Evolutionary conservation across 208 protist genomes (phyloP).

Genomic region (Vickermania spadyakhi): DNA sequence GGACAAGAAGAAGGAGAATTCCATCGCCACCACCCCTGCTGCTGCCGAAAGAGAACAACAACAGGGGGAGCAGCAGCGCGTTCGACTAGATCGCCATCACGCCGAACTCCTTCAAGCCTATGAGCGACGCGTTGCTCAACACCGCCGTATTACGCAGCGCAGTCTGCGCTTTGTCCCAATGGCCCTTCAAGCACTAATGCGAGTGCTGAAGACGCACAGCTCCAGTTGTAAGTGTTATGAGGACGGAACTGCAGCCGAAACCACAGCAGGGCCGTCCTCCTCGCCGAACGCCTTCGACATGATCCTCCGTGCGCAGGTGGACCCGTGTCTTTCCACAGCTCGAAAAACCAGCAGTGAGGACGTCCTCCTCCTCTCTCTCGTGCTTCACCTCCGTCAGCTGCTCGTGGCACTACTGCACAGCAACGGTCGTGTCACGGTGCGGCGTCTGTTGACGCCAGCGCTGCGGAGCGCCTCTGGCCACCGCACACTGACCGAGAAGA

Average conservation of each 20-base stretch:
- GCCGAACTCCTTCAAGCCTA: not conserved
- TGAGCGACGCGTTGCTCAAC: not conserved
- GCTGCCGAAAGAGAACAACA: too few relatives aligned
- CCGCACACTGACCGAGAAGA: too few relatives aligned
- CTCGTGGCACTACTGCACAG: not conserved
- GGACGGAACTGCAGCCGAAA: too few relatives aligned
- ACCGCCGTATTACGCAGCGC: not conserved
- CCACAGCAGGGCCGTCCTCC: too few relatives aligned
- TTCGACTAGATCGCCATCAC: not conserved
- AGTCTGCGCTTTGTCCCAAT: not conserved
- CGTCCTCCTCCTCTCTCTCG: constrained; percentile 47
- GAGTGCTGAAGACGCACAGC: not conserved
- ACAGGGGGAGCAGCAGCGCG: not conserved
- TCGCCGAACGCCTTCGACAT: too few relatives aligned
- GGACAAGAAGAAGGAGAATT: too few relatives aligned
- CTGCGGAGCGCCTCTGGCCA: too few relatives aligned
- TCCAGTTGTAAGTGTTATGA: too few relatives aligned
- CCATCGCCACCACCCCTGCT: too few relatives aligned
- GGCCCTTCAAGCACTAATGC: not conserved
- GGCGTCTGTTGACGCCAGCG: too few relatives aligned
- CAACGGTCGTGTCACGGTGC: too few relatives aligned
- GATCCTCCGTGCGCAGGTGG: too few relatives aligned
- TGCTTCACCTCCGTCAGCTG: not conserved
- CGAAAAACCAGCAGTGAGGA: constrained; percentile 45
- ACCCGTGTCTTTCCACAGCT: constrained; percentile 49